These are phyloP conservation scores for Daldinia sp. DNA, from an alignment of 2,329 filamentous ascomycete genomes.

Conservation along the genomic window DNA sequence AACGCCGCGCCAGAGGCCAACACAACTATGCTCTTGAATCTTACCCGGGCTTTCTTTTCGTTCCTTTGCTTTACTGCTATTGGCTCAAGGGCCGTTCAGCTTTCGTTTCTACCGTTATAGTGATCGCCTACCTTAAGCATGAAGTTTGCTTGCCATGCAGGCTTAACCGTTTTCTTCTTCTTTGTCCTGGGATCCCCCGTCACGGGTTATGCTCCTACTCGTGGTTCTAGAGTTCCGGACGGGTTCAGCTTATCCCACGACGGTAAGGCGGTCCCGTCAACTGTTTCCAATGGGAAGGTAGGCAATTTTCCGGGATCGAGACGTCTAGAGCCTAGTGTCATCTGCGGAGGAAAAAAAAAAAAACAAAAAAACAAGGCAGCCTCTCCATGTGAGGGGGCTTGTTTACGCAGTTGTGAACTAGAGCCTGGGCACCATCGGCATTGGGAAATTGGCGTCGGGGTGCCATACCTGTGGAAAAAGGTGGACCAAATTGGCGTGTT, in stretches of 20 bases:
- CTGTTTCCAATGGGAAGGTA: background rate
- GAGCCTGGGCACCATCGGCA: constrained; percentile 8
- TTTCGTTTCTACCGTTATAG: constrained; percentile 25
- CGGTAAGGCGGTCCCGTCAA: constrained; percentile 12
- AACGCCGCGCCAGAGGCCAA: constrained; percentile 9
- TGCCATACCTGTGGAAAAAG: constrained; percentile 6
- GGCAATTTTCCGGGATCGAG: constrained; percentile 18
- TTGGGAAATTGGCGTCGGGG: constrained; percentile 8
- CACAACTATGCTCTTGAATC: constrained; percentile 28
- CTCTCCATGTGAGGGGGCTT: constrained; percentile 4
- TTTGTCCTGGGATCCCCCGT: background rate
- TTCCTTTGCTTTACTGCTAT: background rate
- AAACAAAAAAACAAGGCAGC: constrained; percentile 22
- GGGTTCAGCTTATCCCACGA: constrained; percentile 1
- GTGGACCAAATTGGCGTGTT: constrained; percentile 16
- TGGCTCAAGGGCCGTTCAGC: constrained; percentile 18
- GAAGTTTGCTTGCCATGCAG: constrained; percentile 15
- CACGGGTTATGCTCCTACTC: background rate
- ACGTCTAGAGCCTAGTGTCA: constrained; percentile 4
- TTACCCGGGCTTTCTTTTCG: constrained; percentile 10
- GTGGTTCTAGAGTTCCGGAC: constrained; percentile 6
- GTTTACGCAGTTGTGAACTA: constrained; percentile 13
- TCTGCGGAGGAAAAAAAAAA: background rate
- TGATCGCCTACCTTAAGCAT: constrained; percentile 31
- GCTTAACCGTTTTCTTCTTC: background rate